Evolutionary conservation across 257 asterid species (phyloP).

Genomic region (Solanum clarkiae): DNA sequence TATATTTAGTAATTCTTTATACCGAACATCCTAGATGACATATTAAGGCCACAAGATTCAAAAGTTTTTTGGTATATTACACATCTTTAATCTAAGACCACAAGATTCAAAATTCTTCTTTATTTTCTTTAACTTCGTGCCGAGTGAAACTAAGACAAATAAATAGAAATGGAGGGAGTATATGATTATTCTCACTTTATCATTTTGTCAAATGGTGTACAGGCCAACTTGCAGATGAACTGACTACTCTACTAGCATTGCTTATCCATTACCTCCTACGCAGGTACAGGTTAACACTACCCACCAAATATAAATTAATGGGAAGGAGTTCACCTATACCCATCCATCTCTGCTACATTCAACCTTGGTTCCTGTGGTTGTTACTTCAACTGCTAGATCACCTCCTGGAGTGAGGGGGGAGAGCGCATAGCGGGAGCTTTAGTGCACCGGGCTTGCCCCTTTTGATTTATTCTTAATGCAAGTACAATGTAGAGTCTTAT

Average conservation of each 20-base stretch:
- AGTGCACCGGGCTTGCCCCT: too few relatives aligned
- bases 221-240: not conserved
- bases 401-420: too few relatives aligned
- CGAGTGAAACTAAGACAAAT: not conserved
- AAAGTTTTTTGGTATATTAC: not conserved
- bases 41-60: not conserved
- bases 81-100: not conserved
- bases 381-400: not conserved
- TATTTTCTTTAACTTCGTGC: not conserved
- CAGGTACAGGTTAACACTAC: not conserved
- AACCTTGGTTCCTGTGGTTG: not conserved
- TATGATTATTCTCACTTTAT: not conserved
- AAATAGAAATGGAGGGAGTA: not conserved
- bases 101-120: not conserved
- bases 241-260: not conserved
- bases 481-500: not conserved
- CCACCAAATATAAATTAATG: not conserved
- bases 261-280: not conserved
- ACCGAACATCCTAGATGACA: not conserved
- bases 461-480: not conserved
- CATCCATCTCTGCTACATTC: not conserved
- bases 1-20: not conserved
- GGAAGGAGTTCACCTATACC: not conserved
- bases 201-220: not conserved
- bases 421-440: too few relatives aligned